Base-by-base conservation (phyloP, 176 grass and related monocot genomes). In the Zizania latifolia region DNA sequence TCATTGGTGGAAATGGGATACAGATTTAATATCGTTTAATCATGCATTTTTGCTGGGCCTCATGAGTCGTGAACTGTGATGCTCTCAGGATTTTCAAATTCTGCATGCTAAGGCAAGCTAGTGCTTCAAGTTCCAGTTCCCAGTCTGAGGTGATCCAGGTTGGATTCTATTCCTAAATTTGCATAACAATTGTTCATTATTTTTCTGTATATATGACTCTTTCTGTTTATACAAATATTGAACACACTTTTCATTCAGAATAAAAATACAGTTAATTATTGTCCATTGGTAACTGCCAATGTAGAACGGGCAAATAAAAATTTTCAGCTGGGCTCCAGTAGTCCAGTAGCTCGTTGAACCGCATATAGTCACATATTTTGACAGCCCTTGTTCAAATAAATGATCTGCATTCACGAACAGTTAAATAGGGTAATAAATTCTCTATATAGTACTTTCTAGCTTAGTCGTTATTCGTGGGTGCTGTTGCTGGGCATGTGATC, bases 401-500 rank as follows among this genome's bases (percentile, higher is more conserved):
- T 24, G 24, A 37, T 70, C 8, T 2, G 6, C 10, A 28, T 69
- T 46, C 19, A 58, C 59, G 67, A 70, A 27, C 15, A 59, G 9
- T 58, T n/a, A 31, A 62, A 21, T 8, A 81, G 3, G 45, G 40
- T n/a, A n/a, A n/a, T n/a, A n/a, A 27, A 81, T 2, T 71, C 31
- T 71, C 31, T 16, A 10, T 43, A 7, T 30, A 40, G 35, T 78
- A 16, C 26, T 55, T 54, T 71, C 13, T 27, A 84, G 23, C 65
- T 77, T 70, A 53, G 48, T n/a, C n/a, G n/a, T 54, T 62, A 38
- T 61, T 70, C 71, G 24, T 14, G 19, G 67, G 43, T 62, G 33
- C 26, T 22, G 56, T 68, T 62, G 31, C 54, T 62, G 41, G 45
- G 30, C 65, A 76, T 67, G 70, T 80, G 69, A 74, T 68, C 39